A percentile compares a stretch with the other conserved stretches of the same genome.
Conservation (phyloP, 2,329 filamentous ascomycete species). For the Pseudocercospora fuligena region DNA sequence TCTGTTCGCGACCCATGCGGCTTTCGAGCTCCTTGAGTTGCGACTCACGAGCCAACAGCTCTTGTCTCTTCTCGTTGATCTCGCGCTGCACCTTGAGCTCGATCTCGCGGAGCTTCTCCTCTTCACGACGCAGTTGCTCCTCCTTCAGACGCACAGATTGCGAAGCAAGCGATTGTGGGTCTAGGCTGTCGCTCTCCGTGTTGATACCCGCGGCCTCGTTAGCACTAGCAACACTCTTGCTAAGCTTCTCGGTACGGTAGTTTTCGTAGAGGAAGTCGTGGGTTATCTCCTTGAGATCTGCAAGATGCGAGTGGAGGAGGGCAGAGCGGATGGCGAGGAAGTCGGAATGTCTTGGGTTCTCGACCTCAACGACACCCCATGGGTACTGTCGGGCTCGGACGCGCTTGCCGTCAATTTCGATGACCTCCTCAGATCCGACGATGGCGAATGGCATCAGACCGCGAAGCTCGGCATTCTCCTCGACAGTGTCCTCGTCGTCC, state of each 20-base stretch:
- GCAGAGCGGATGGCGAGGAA: slow-evolving; percentile 97
- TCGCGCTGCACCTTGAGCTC: slow-evolving; percentile 99
- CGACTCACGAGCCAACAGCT: slow-evolving; percentile 94
- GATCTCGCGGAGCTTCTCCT: slow-evolving; percentile 99
- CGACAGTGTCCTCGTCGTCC: slow-evolving; percentile 98
- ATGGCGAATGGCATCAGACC: slow-evolving; percentile 99
- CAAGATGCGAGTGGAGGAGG: slow-evolving; percentile 94
- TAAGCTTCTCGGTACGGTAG: slow-evolving; percentile 99
- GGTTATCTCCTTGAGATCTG: slow-evolving; percentile 98
- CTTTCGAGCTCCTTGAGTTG: slow-evolving; percentile 99
- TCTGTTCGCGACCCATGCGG: slow-evolving; percentile 76
- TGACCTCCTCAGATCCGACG: slow-evolving; percentile 92
- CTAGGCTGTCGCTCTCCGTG: slow-evolving; percentile 69
- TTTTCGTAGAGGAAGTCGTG: slow-evolving; percentile 99
- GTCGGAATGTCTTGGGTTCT: slow-evolving; percentile 98
- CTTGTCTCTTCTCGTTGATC: slow-evolving; percentile 99
- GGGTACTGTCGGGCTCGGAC: slow-evolving; percentile 96
- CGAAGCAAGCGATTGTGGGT: slow-evolving; percentile 93
- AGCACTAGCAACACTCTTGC: slow-evolving; percentile 84
- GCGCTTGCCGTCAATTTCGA: slow-evolving; percentile 91
- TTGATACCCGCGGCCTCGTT: slow-evolving; percentile 63
- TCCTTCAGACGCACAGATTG: slow-evolving; percentile 99
- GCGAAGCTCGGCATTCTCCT: slow-evolving; percentile 97
- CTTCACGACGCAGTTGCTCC: slow-evolving; percentile 96
- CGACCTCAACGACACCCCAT: slow-evolving; percentile 98